Base-by-base conservation (phyloP, 805 yeast species). In the Kazachstania kunashirensis region DNA sequence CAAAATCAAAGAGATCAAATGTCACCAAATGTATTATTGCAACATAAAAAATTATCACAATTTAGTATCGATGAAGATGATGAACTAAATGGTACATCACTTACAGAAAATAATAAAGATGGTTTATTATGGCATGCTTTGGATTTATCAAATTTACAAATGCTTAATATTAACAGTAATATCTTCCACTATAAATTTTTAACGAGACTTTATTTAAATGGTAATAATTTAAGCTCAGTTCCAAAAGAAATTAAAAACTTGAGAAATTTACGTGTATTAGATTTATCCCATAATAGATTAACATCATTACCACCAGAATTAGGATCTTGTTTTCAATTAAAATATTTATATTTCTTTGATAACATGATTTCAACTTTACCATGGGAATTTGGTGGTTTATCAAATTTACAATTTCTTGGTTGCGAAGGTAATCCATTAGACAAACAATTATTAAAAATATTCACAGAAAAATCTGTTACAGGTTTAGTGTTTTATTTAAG, bases 121-220 rank as follows among this genome's bases (percentile, higher is more conserved):
- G 79, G 78, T 41, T 96, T 88, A 62, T 71, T 83, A 53, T 92
- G 99, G 99, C 82, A 94, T 37, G 89, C 88, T 5, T 66, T 92
- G 46, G 99, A 92, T 63, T 66, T 89, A 46, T 77, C 94, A 45
- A 96, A 96, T 41, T 94, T 92, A 59, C 84, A 89, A 24, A 67
- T 92, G 36, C 66, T 75, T 43, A 71, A 74, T 39, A 47, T 89
- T 21, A 73, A 84, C n/a, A 73, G 80, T 15, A 77, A 77, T 48
- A 61, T 92, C 31, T 85, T 85, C 67, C 74, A 77, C 31, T 92
- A 86, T 59, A 71, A 73, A 42, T 92, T 92, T 50, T 70, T 92
- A 50, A 92, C 89, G 53, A 79, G 89, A 43, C 66, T 92, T 37
- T 92, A 83, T 57, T 64, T 92, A 48, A 85, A 81, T 61, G 94